Percentiles rank a stretch among this genome's conserved stretches.
Conservation (phyloP, 768 basidiomycete genomes). For the Aureoboletus auriporus region DNA sequence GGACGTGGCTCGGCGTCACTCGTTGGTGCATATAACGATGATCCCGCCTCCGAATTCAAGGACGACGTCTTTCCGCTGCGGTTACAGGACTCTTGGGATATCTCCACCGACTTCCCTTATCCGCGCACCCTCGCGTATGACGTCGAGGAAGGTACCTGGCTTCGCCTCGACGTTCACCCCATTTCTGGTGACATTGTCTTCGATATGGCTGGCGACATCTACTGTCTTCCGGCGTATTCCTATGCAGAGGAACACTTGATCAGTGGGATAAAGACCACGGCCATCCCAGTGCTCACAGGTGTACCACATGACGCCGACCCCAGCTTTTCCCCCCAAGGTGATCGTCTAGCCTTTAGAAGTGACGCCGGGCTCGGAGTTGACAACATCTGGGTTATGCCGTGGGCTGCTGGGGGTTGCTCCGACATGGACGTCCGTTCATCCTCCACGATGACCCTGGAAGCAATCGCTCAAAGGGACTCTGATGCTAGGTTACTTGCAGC, state of each 20-base stretch:
- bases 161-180: constrained; percentile 72
- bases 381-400: constrained; percentile 69
- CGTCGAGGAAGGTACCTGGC: constrained; percentile 72
- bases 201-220: constrained; percentile 72
- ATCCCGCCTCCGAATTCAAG: constrained; percentile 42
- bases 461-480: constrained; percentile 32
- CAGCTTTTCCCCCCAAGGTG: constrained; percentile 65
- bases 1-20: constrained; percentile 6
- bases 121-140: constrained; percentile 64
- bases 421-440: constrained; percentile 50
- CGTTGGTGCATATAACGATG: constrained; percentile 14
- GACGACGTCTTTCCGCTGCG: constrained; percentile 64
- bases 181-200: constrained; percentile 66
- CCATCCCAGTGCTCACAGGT: constrained; percentile 58
- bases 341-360: constrained; percentile 62
- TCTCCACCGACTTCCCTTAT: constrained; percentile 70
- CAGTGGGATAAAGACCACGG: constrained; percentile 31
- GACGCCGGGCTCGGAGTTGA: constrained; percentile 71
- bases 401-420: constrained; percentile 53
- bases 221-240: constrained; percentile 54
- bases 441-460: constrained; percentile 31
- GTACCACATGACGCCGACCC: constrained; percentile 71
- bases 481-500: constrained; percentile 47
- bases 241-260: constrained; percentile 30
- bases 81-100: constrained; percentile 56